phyloP scores from a whole-genome alignment of 345 rosid genomes.

The Salix exigua region DNA sequence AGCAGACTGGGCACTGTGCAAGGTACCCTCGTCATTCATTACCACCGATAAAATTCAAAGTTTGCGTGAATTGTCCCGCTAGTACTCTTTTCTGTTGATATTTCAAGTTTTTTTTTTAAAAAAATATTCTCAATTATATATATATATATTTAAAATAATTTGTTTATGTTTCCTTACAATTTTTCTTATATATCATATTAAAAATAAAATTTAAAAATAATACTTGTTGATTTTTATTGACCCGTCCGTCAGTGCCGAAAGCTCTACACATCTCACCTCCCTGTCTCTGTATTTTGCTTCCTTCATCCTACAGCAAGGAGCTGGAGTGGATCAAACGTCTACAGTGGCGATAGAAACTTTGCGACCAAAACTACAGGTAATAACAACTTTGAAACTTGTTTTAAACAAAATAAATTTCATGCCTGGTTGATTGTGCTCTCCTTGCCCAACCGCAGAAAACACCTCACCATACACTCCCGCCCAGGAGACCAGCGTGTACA shows the following conservation, averaged over 20 bases:
- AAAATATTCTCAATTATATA: no score
- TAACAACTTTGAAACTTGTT: no score
- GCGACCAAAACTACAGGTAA: conserved; percentile 70
- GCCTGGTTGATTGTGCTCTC: background rate
- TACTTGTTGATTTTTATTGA: background rate
- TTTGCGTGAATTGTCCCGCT: background rate
- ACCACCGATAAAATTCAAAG: background rate
- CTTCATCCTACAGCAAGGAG: conserved; percentile 57
- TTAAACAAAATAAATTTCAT: background rate
- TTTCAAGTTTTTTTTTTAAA: no score
- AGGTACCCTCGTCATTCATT: conserved; percentile 38
- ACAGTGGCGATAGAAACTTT: conserved; percentile 52
- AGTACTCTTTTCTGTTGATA: background rate
- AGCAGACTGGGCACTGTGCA: conserved; percentile 83
- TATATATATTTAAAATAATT: no score
- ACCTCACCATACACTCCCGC: conserved; percentile 68
- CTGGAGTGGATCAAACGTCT: conserved; percentile 42
- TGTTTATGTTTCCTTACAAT: no score
- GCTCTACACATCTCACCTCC: background rate
- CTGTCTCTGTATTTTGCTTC: background rate
- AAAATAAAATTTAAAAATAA: background rate
- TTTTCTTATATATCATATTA: no score
- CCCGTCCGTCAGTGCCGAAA: background rate
- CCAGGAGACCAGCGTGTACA: conserved; percentile 62
- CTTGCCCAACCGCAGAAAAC: conserved; percentile 48